Conservation (phyloP, 1,139 yeast species). For the Zhuliangozyma parablackwelliae region DNA sequence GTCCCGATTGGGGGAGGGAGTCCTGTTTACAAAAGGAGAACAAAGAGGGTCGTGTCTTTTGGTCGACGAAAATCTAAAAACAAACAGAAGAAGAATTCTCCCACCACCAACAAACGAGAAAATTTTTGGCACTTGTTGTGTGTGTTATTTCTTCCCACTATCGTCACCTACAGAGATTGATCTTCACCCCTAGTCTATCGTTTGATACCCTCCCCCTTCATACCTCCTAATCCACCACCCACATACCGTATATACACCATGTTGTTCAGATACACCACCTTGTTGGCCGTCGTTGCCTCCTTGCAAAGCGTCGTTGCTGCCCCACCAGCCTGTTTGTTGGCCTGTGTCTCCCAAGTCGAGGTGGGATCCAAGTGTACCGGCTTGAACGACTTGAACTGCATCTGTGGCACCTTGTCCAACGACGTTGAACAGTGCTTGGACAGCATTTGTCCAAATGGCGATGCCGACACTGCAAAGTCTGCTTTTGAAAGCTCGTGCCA, state of each 20-base stretch:
- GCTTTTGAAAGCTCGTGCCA: conserved; percentile 55
- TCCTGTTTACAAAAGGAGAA: too few relatives aligned
- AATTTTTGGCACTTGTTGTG: background rate
- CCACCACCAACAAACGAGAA: too few relatives aligned
- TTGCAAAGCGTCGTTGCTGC: conserved; percentile 56
- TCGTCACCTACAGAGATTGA: too few relatives aligned
- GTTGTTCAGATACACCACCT: conserved; percentile 34
- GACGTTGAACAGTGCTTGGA: conserved; percentile 58
- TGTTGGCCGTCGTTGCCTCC: conserved; percentile 48
- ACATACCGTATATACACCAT: too few relatives aligned
- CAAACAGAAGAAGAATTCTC: too few relatives aligned
- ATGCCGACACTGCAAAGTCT: conserved; percentile 50
- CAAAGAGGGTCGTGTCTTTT: too few relatives aligned
- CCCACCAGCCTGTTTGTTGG: conserved; percentile 87
- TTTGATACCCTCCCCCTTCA: conserved; percentile 1
- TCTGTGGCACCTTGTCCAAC: conserved; percentile 51
- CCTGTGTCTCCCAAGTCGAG: conserved; percentile 74
- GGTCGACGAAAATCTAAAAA: too few relatives aligned
- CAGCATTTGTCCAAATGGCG: conserved; percentile 60
- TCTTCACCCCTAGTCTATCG: conserved; percentile 1
- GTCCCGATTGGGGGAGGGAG: too few relatives aligned
- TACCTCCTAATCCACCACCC: background rate
- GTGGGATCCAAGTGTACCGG: conserved; percentile 52
- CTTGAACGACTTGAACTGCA: conserved; percentile 60
- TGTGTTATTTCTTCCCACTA: background rate